phyloP scores from a whole-genome alignment of 805 yeast species.

The Candida endomychidarum region DNA sequence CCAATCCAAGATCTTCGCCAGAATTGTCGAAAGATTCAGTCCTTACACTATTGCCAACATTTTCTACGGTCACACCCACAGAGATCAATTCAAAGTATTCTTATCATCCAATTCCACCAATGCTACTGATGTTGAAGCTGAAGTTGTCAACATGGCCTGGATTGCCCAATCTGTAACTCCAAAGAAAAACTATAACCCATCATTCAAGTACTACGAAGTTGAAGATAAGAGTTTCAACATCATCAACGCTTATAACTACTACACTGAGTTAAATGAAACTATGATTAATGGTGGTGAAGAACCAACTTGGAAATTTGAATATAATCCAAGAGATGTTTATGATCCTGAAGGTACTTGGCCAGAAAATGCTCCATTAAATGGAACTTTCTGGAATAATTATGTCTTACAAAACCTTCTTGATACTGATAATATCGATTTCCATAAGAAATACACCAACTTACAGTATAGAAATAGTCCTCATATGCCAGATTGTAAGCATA shows the following conservation, averaged over 20 bases:
- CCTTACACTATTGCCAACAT: constrained; percentile 67
- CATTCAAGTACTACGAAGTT: constrained; percentile 71
- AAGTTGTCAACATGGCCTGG: constrained; percentile 59
- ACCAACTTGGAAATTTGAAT: constrained; percentile 63
- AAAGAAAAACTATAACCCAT: constrained; percentile 57
- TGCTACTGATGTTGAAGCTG: constrained; percentile 38
- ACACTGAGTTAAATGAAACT: constrained; percentile 58
- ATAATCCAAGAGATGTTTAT: constrained; percentile 62
- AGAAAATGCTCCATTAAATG: constrained; percentile 56
- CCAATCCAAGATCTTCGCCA: constrained; percentile 54
- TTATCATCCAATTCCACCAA: constrained; percentile 48
- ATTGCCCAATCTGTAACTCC: constrained; percentile 69
- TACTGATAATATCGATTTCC: constrained; percentile 34
- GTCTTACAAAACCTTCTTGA: constrained; percentile 14
- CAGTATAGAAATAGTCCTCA: constrained; percentile 57
- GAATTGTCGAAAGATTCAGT: constrained; percentile 63
- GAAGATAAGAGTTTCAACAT: constrained; percentile 60
- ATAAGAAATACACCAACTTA: constrained; percentile 50
- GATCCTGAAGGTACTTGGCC: constrained; percentile 59
- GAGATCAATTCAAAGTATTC: constrained; percentile 62
- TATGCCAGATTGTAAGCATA: constrained; percentile 47
- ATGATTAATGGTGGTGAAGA: constrained; percentile 52
- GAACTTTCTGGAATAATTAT: constrained; percentile 59
- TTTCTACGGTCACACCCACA: constrained; percentile 72
- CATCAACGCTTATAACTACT: constrained; percentile 59